phyloP scores from a whole-genome alignment of 1,284 basidiomycete species.

The Termitomyces sp. region DNA sequence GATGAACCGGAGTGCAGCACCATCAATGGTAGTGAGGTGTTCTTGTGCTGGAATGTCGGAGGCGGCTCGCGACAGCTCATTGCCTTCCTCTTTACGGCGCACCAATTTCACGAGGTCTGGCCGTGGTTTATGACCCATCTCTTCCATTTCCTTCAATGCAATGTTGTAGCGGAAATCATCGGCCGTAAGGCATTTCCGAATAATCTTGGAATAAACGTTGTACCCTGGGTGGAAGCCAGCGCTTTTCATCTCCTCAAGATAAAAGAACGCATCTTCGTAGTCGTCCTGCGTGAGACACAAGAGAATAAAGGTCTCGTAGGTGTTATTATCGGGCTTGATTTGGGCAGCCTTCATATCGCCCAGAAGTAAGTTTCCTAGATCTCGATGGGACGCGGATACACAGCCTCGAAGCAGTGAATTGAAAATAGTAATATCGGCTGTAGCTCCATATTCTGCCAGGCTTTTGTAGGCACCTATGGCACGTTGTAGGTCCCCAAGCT shows the following conservation, averaged over 20 bases:
- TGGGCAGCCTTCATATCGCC: conserved; percentile 53
- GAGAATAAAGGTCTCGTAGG: conserved; percentile 62
- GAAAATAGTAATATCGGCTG: conserved; percentile 62
- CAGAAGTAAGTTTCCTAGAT: conserved; percentile 59
- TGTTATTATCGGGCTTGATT: conserved; percentile 50
- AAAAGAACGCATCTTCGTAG: conserved; percentile 86
- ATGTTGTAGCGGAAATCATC: conserved; percentile 62
- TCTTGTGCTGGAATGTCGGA: background rate
- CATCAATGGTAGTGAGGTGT: conserved; percentile 16
- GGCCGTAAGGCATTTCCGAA: conserved; percentile 50
- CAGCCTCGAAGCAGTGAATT: conserved; percentile 68
- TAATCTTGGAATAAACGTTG: conserved; percentile 56
- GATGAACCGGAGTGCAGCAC: conserved; percentile 26
- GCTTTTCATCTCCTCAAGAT: conserved; percentile 82
- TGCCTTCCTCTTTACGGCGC: background rate
- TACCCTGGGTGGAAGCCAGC: conserved; percentile 50
- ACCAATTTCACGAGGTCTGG: conserved; percentile 12
- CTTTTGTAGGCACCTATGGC: conserved; percentile 74
- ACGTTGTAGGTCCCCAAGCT: conserved; percentile 67
- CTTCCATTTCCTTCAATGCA: conserved; percentile 67
- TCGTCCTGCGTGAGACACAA: conserved; percentile 65
- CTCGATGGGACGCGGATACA: conserved; percentile 45
- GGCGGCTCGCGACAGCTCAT: background rate
- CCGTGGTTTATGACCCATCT: conserved; percentile 24
- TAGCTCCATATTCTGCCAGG: conserved; percentile 48